Evolutionary conservation across 2,329 filamentous ascomycete species (phyloP).

Genomic region (Teratosphaeriaceae sp.): DNA sequence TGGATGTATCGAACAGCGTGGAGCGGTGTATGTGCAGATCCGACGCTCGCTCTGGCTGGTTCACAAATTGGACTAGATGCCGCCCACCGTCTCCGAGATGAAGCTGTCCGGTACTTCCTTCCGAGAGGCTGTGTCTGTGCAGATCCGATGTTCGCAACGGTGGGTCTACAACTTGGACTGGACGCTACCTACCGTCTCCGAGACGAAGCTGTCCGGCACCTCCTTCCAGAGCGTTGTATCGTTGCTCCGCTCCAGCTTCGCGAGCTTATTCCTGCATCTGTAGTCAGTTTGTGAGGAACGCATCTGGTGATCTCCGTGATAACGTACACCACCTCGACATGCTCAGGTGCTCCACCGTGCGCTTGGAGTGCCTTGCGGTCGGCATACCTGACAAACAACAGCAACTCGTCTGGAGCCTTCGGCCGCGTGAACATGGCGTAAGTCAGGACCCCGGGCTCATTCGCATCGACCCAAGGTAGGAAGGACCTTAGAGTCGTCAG

Average conservation of each 20-base stretch:
- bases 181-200: neutral
- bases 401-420: slow-evolving; percentile 19
- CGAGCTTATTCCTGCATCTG: slow-evolving; percentile 14
- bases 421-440: slow-evolving; percentile 21
- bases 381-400: slow-evolving; percentile 20
- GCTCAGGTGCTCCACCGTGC: slow-evolving; percentile 17
- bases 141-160: no score
- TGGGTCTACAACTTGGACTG: slow-evolving; percentile 1
- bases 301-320: no score
- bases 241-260: slow-evolving; percentile 11
- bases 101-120: slow-evolving; percentile 25
- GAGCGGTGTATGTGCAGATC: slow-evolving; percentile 1
- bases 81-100: slow-evolving; percentile 8
- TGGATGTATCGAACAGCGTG: no score
- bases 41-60: no score
- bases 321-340: slow-evolving; percentile 18
- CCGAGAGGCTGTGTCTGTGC: slow-evolving; percentile 21
- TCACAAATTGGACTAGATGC: neutral
- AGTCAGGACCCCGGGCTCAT: slow-evolving; percentile 19
- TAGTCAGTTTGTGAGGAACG: no score
- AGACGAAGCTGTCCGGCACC: slow-evolving; percentile 25
- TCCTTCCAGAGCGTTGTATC: slow-evolving; percentile 23
- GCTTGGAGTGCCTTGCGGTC: slow-evolving; percentile 12
- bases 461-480: slow-evolving; percentile 11
- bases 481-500: slow-evolving; percentile 5